A percentile compares a stretch with the other conserved stretches of the same genome.
These are phyloP conservation scores for Yamadazyma paraphyllophila DNA, from an alignment of 805 yeast species.

Conservation along the genomic window DNA sequence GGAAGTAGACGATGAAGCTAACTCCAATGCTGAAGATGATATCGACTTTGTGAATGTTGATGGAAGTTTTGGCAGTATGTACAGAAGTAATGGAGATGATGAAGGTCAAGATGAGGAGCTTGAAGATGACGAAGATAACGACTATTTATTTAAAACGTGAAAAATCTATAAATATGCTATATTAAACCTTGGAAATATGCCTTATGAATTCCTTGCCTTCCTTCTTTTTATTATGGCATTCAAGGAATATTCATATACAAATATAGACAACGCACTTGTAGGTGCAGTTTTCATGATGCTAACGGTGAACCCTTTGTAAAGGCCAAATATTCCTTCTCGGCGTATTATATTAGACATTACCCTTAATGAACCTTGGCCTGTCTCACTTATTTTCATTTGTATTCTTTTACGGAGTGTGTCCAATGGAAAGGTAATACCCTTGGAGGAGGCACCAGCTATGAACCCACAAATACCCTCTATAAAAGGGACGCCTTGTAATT, in stretches of 20 bases:
- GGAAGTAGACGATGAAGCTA: slow-evolving; percentile 19
- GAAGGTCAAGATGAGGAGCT: slow-evolving; percentile 15
- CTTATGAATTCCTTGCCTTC: background rate
- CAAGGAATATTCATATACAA: slow-evolving; percentile 54
- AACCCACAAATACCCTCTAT: slow-evolving; percentile 64
- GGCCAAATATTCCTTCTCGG: slow-evolving; percentile 62
- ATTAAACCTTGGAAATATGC: background rate
- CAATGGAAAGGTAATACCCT: slow-evolving; percentile 76
- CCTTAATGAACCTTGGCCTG: slow-evolving; percentile 7
- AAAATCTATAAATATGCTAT: background rate
- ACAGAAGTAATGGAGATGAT: slow-evolving; percentile 18
- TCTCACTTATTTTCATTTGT: slow-evolving; percentile 47
- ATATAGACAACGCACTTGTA: slow-evolving; percentile 63
- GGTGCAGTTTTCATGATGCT: slow-evolving; percentile 81
- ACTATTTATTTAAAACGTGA: slow-evolving; percentile 29
- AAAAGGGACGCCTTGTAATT: slow-evolving; percentile 31
- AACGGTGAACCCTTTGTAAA: slow-evolving; percentile 72
- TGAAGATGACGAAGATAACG: slow-evolving; percentile 24
- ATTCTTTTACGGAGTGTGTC: slow-evolving; percentile 78
- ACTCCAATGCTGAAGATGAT: slow-evolving; percentile 23
- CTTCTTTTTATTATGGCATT: background rate
- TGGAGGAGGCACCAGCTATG: slow-evolving; percentile 72
- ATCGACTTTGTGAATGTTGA: slow-evolving; percentile 27
- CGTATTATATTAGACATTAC: slow-evolving; percentile 41
- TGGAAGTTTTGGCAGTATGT: slow-evolving; percentile 19